Evolutionary conservation across 176 grass and related monocot species (phyloP).

Genomic region (Tillandsia fasciculata): DNA sequence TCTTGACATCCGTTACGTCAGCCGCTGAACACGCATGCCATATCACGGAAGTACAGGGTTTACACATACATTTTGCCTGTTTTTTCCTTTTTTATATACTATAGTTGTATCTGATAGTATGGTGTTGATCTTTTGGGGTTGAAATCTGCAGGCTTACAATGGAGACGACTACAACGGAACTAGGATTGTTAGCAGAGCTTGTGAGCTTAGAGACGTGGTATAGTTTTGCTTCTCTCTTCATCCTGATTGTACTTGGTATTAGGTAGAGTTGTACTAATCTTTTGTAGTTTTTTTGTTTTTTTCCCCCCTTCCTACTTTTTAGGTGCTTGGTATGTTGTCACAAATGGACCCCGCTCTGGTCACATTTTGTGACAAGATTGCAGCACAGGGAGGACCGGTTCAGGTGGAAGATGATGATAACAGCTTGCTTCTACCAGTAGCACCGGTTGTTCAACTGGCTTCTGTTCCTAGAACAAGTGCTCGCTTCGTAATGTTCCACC

Average conservation of each 20-base stretch:
- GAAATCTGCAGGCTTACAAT: slow-evolving; percentile 60
- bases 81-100: neutral
- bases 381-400: slow-evolving; percentile 57
- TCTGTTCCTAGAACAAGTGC: slow-evolving; percentile 70
- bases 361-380: slow-evolving; percentile 91
- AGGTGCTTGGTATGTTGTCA: slow-evolving; percentile 96
- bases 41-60: too few relatives aligned
- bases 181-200: slow-evolving; percentile 97
- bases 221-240: neutral
- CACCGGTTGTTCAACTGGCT: slow-evolving; percentile 70
- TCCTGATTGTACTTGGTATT: too few relatives aligned
- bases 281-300: neutral
- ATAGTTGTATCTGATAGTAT: slow-evolving; percentile 9
- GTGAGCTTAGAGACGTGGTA: slow-evolving; percentile 96
- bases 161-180: slow-evolving; percentile 76
- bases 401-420: slow-evolving; percentile 44
- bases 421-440: slow-evolving; percentile 50
- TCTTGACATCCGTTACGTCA: too few relatives aligned
- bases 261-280: neutral
- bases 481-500: slow-evolving; percentile 87
- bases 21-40: too few relatives aligned
- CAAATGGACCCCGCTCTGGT: slow-evolving; percentile 93
- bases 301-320: slow-evolving; percentile 11
- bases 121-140: neutral
- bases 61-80: too few relatives aligned